phyloP scores from a whole-genome alignment of 179 eudicot species.

The Silene vulgaris region DNA sequence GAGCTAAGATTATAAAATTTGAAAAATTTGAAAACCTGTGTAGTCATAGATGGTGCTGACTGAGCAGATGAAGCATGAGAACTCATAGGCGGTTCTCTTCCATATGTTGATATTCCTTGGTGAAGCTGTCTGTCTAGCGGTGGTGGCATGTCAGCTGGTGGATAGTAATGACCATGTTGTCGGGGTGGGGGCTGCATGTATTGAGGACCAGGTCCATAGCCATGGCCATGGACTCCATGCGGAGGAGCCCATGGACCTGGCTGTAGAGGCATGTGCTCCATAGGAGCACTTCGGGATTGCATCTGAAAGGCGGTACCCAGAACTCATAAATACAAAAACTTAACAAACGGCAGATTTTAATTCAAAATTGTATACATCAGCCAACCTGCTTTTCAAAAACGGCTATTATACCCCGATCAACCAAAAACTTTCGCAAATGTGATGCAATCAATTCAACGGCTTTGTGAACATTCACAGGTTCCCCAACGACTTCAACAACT shows the following conservation, averaged over 20 bases:
- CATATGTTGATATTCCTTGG: constrained; percentile 57
- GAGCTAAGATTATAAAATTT: not conserved
- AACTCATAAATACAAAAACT: not conserved
- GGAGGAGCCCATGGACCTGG: constrained; percentile 56
- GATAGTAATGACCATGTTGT: constrained; percentile 59
- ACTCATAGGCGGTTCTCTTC: constrained; percentile 50
- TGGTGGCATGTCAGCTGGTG: constrained; percentile 50
- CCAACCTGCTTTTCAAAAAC: constrained; percentile 71
- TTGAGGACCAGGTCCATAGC: constrained; percentile 50
- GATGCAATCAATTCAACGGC: constrained; percentile 67
- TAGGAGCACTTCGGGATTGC: constrained; percentile 53
- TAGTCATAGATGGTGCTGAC: constrained; percentile 38
- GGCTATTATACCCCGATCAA: constrained; percentile 67
- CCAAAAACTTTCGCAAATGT: constrained; percentile 77
- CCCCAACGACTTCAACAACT: constrained; percentile 80
- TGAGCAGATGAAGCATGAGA: constrained; percentile 37
- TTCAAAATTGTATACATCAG: not conserved
- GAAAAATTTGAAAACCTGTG: constrained; percentile 28
- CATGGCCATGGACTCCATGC: constrained; percentile 49
- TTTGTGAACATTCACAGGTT: constrained; percentile 60
- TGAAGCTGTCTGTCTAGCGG: constrained; percentile 58
- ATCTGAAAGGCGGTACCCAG: constrained; percentile 40
- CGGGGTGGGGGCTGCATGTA: constrained; percentile 63
- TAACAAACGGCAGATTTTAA: not conserved
- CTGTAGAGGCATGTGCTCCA: constrained; percentile 52